Conservation (phyloP, 768 basidiomycete genomes). For the Artomyces pyxidatus region DNA sequence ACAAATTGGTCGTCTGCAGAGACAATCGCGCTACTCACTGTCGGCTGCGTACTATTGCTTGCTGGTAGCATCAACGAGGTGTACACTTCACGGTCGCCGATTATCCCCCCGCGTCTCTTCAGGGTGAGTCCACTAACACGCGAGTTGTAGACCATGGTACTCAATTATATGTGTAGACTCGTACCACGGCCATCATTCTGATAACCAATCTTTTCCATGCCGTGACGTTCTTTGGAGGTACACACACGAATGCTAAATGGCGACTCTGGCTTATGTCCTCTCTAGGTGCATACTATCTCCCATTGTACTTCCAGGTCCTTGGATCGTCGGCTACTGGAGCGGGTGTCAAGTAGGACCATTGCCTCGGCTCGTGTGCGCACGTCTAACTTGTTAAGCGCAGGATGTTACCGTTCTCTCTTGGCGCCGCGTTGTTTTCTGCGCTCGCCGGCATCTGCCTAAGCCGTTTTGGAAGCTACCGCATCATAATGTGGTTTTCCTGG, state of each 20-base stretch:
- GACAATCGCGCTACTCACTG: constrained; percentile 54
- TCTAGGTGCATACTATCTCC: constrained; percentile 56
- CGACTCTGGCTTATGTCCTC: too few relatives aligned
- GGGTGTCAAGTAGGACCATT: constrained; percentile 46
- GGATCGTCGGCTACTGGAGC: constrained; percentile 67
- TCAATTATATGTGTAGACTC: constrained; percentile 33
- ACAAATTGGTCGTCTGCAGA: constrained; percentile 49
- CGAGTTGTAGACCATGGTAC: not conserved
- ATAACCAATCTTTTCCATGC: constrained; percentile 56
- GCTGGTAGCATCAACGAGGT: constrained; percentile 48
- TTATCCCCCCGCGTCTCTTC: constrained; percentile 70
- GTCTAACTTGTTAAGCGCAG: constrained; percentile 26
- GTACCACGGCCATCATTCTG: constrained; percentile 59
- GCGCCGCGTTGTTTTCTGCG: constrained; percentile 44
- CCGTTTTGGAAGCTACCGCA: constrained; percentile 49
- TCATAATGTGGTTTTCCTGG: constrained; percentile 55
- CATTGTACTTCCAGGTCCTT: constrained; percentile 71
- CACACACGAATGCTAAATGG: too few relatives aligned
- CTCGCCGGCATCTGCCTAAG: constrained; percentile 50
- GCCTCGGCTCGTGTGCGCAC: not conserved
- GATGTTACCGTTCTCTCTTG: constrained; percentile 71
- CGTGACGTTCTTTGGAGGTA: constrained; percentile 50
- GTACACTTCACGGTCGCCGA: constrained; percentile 56
- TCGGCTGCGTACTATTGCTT: constrained; percentile 50
- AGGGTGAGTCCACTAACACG: constrained; percentile 31